These are phyloP conservation scores for Zymoseptoria brevis DNA, from an alignment of 2,329 filamentous ascomycete species.

Conservation along the genomic window DNA sequence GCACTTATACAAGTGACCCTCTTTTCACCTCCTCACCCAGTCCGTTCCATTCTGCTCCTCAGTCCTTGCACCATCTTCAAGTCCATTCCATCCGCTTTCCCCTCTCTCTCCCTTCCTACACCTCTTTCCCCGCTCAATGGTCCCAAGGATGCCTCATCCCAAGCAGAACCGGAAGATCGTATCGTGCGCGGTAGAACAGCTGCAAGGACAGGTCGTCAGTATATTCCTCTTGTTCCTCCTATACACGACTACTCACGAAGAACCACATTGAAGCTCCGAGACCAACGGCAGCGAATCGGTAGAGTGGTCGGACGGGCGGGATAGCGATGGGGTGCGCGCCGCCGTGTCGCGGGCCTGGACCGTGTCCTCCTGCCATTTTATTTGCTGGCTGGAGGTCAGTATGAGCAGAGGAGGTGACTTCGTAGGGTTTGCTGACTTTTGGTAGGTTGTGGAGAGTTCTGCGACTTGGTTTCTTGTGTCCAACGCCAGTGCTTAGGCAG, in stretches of 20 bases:
- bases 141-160: conserved; percentile 98
- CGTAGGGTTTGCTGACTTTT: too few species aligned
- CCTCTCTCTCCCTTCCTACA: not conserved
- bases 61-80: too few species aligned
- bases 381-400: conserved; percentile 2
- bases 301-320: conserved; percentile 59
- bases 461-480: not conserved
- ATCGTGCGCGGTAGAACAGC: conserved; percentile 94
- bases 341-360: conserved; percentile 32
- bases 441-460: not conserved
- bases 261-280: conserved; percentile 98
- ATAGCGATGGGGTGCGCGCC: conserved; percentile 47
- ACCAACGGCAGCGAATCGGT: conserved; percentile 77
- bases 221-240: too few species aligned
- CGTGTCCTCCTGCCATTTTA: conserved; percentile 21
- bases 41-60: not conserved
- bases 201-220: too few species aligned
- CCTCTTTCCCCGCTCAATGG: conserved; percentile 49
- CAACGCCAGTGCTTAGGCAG: not conserved
- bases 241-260: conserved; percentile 57
- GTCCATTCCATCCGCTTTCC: not conserved
- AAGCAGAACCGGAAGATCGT: conserved; percentile 83
- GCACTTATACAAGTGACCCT: not conserved
- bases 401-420: too few species aligned
- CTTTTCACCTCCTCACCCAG: not conserved